Percentiles rank a stretch among this genome's conserved stretches.
These are phyloP conservation scores for Neofusicoccum laricinum DNA, from an alignment of 2,329 filamentous ascomycete species.

Conservation along the genomic window DNA sequence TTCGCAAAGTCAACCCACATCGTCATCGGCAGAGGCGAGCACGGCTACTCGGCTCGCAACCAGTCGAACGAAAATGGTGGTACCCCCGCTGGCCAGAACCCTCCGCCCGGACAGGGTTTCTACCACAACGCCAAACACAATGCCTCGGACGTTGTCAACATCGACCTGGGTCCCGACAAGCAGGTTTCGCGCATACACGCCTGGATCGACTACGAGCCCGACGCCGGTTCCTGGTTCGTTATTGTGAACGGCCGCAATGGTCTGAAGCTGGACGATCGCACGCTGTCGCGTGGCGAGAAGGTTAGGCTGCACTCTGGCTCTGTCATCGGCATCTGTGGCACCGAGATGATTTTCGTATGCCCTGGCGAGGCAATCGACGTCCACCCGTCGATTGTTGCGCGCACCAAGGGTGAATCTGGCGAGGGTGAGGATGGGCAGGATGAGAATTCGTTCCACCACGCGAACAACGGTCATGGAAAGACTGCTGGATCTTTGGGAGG, in stretches of 20 bases:
- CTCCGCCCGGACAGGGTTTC: constrained; percentile 22
- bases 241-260: constrained; percentile 89
- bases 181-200: constrained; percentile 51
- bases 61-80: constrained; percentile 29
- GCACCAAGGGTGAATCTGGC: constrained; percentile 39
- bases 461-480: constrained; percentile 14
- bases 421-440: constrained; percentile 30
- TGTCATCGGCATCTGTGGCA: constrained; percentile 85
- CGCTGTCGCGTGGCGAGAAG: constrained; percentile 65
- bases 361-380: constrained; percentile 71
- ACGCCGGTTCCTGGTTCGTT: constrained; percentile 69
- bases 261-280: constrained; percentile 73
- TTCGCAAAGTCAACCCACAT: constrained; percentile 74
- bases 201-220: constrained; percentile 46
- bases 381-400: constrained; percentile 62
- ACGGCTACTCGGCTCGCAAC: constrained; percentile 26
- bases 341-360: constrained; percentile 99
- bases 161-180: constrained; percentile 67
- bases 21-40: constrained; percentile 65
- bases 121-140: constrained; percentile 22
- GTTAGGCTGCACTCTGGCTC: constrained; percentile 76
- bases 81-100: constrained; percentile 19
- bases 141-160: constrained; percentile 59
- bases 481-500: constrained; percentile 20
- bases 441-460: constrained; percentile 6